phyloP scores from a whole-genome alignment of 1,284 basidiomycete genomes.

The Cerrena zonata region DNA sequence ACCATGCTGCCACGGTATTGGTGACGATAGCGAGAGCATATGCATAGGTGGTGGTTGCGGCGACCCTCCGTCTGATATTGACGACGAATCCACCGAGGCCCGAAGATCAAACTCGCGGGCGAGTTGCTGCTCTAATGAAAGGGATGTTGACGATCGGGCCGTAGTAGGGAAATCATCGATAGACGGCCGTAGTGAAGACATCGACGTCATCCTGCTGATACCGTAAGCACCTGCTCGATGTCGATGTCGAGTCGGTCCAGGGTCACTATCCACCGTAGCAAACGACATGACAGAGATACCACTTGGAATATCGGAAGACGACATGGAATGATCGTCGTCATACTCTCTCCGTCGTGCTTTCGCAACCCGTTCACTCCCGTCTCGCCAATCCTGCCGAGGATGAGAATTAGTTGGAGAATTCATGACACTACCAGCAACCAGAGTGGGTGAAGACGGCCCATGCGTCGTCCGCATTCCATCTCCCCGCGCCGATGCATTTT shows the following conservation, averaged over 20 bases:
- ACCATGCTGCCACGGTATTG: conserved; percentile 33
- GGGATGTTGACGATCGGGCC: conserved; percentile 74
- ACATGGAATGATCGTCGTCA: conserved; percentile 87
- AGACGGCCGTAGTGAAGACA: conserved; percentile 65
- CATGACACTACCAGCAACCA: conserved; percentile 46
- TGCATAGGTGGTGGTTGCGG: conserved; percentile 59
- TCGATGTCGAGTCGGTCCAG: conserved; percentile 66
- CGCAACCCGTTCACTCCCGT: conserved; percentile 52
- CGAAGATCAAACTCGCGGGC: conserved; percentile 72
- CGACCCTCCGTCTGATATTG: conserved; percentile 59
- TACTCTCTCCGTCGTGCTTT: conserved; percentile 79
- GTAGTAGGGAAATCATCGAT: conserved; percentile 71
- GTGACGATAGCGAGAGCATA: conserved; percentile 62
- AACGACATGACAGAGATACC: conserved; percentile 72
- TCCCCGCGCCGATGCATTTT: conserved; percentile 34
- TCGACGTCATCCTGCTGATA: conserved; percentile 68
- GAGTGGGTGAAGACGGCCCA: conserved; percentile 36
- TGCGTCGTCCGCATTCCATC: conserved; percentile 56
- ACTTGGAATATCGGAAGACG: conserved; percentile 77
- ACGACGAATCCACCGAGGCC: conserved; percentile 62
- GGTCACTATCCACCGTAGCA: conserved; percentile 76
- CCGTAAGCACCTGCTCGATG: conserved; percentile 54
- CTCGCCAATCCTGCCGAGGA: conserved; percentile 45
- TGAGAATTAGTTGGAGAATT: conserved; percentile 22
- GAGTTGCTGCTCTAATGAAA: conserved; percentile 76